Evolutionary conservation across 2,329 filamentous ascomycete genomes (phyloP).

Genomic region (Aspergillus fischeri): DNA sequence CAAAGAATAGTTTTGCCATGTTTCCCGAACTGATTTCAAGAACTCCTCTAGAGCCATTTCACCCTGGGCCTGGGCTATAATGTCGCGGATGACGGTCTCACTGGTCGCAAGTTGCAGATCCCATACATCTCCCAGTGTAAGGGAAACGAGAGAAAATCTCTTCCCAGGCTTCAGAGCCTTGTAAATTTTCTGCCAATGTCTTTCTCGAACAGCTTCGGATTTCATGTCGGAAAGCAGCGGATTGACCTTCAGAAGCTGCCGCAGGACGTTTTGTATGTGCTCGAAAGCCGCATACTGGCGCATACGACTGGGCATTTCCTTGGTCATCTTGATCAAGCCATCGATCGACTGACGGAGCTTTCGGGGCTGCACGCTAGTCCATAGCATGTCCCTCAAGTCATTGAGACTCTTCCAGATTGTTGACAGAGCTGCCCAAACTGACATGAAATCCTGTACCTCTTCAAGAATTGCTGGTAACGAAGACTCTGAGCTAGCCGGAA

Average conservation of each 20-base stretch:
- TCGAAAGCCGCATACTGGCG: conserved; percentile 99
- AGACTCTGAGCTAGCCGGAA: conserved; percentile 74
- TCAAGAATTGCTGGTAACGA: conserved; percentile 83
- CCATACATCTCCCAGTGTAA: conserved; percentile 98
- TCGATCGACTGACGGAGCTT: conserved; percentile 90
- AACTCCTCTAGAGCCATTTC: conserved; percentile 99
- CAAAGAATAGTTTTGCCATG: conserved; percentile 90
- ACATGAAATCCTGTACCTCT: conserved; percentile 98
- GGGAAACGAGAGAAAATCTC: conserved; percentile 86
- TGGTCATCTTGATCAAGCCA: conserved; percentile 92
- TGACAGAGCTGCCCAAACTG: conserved; percentile 91
- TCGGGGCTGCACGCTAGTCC: conserved; percentile 91
- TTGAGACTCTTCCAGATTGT: conserved; percentile 97
- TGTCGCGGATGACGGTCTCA: conserved; percentile 82
- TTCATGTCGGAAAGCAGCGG: conserved; percentile 83
- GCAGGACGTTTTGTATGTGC: conserved; percentile 88
- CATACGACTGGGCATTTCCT: conserved; percentile 99
- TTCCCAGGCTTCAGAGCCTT: conserved; percentile 90
- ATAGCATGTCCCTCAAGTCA: conserved; percentile 84
- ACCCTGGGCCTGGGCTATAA: conserved; percentile 92
- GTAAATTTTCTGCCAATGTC: conserved; percentile 98
- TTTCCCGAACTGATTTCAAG: conserved; percentile 90
- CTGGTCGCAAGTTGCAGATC: conserved; percentile 86
- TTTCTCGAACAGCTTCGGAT: conserved; percentile 91
- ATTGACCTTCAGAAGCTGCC: conserved; percentile 87